Evolutionary conservation across 352 stramenopile genomes (phyloP), one percentile per base, ranked within the genome.

Genomic region (Phytophthora hybrid): DNA sequence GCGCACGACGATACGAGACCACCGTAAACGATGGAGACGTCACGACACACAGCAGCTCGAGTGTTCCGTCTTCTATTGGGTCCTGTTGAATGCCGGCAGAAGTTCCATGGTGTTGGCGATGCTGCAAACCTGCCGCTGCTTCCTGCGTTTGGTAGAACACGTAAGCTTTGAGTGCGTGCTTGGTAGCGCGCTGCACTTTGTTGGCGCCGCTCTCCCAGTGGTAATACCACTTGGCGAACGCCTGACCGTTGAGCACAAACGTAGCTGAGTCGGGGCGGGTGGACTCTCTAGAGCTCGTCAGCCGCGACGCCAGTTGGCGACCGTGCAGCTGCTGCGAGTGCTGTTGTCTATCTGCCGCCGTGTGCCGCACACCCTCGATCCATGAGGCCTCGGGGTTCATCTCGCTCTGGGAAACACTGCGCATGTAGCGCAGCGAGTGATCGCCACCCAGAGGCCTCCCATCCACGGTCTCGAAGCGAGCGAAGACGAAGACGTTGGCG

Each of bases 131-230:
- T 39, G 16, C 4, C n/a, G 39, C 37, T 44, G 16, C 13, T 70
- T 29, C 55, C n/a, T 52, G 39, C 19, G 16, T 63, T 21, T 69
- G 58, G 14, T 82, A 75, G 54, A 90, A 79, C 19, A 92, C 79
- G 56, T 89, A 92, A 54, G 81, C 77, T 55, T 81, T 76, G 6
- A 92, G 79, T 19, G 81, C 79, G 54, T 92, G 84, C 32, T 83
- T 82, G 5, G 79, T 92, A 29, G 85, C 80, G 6, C 84, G 79
- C 46, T 89, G 84, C 13, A 80, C 75, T 52, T 89, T 90, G 32
- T 80, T 92, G n/a, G 82, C 81, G 0, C 74, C 84, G 37, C 80
- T 89, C 39, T 83, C 82, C 84, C 84, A 92, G 32, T 88, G 74
- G 55, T 92, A 92, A 67, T 89, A 92, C 84, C 84, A 92, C 16